A percentile compares a stretch with the other conserved stretches of the same genome.
These are phyloP conservation scores for Lactuca sativa DNA, from an alignment of 129 eudicot species.

Conservation along the genomic window DNA sequence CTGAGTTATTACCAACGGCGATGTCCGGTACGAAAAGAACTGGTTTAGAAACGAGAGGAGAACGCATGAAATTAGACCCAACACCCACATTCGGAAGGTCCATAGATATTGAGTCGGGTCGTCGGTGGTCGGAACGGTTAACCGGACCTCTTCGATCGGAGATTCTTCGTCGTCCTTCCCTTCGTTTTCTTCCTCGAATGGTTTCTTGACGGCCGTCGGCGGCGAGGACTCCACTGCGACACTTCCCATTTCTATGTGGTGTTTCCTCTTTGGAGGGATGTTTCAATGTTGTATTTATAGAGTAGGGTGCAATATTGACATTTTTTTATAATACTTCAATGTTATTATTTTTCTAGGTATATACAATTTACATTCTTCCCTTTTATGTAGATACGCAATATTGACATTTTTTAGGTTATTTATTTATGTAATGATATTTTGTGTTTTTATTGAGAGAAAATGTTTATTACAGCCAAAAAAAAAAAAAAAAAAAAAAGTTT, in stretches of 20 bases:
- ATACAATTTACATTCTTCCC: too few species aligned
- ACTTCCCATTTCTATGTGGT: constrained; percentile 25
- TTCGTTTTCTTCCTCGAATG: background rate
- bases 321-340: background rate
- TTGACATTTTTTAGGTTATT: background rate
- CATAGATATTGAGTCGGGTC: constrained; percentile 73
- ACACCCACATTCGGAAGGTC: constrained; percentile 91
- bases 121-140: constrained; percentile 68
- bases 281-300: background rate
- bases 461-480: too few species aligned
- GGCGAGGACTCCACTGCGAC: constrained; percentile 26
- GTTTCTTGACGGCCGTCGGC: background rate
- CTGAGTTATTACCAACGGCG: constrained; percentile 56
- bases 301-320: background rate
- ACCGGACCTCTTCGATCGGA: constrained; percentile 71
- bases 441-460: too few species aligned
- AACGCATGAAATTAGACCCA: constrained; percentile 60
- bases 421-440: too few species aligned
- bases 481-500: too few species aligned
- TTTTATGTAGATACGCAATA: background rate
- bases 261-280: background rate
- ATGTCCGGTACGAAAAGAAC: constrained; percentile 60
- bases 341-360: background rate
- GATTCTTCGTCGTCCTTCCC: constrained; percentile 52
- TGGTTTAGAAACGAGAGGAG: constrained; percentile 67